Conservation (phyloP, 208 protist species). For the Kentomonas sorsogonicus region DNA sequence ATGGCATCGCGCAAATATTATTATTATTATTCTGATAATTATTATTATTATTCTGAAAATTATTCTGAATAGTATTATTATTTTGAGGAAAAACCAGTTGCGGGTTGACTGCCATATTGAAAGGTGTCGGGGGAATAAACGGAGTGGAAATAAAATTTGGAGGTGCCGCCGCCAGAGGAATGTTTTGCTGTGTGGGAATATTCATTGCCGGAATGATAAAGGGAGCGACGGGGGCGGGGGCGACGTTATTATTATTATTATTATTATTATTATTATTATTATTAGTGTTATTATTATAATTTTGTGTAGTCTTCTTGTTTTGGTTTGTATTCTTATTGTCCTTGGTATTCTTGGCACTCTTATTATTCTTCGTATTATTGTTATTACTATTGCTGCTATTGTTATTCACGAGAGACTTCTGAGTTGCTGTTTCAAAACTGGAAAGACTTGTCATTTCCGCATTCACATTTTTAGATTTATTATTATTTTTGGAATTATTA, state of each 20-base stretch:
- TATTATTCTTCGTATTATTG: constrained; percentile 4
- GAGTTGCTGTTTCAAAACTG: no score
- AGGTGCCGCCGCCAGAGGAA: no score
- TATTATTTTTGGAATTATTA: constrained; percentile 1
- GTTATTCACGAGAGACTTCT: no score
- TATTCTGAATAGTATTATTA: no score
- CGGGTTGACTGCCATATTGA: no score
- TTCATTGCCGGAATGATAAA: neutral
- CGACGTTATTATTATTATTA: neutral
- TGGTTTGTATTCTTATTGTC: neutral
- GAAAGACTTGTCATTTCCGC: no score
- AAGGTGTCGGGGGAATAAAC: no score
- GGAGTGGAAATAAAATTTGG: no score
- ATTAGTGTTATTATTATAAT: neutral
- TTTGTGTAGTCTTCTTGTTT: neutral
- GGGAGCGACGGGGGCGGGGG: neutral
- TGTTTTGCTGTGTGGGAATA: no score
- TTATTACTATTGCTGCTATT: constrained; percentile 2
- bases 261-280: neutral
- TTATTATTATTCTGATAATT: constrained; percentile 5
- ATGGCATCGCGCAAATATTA: no score
- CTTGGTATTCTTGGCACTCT: no score
- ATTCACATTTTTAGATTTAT: constrained; percentile 1
- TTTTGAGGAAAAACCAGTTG: no score
- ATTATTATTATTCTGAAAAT: neutral